Base-by-base conservation (phyloP, 257 asterid species). In the Ballota nigra region DNA sequence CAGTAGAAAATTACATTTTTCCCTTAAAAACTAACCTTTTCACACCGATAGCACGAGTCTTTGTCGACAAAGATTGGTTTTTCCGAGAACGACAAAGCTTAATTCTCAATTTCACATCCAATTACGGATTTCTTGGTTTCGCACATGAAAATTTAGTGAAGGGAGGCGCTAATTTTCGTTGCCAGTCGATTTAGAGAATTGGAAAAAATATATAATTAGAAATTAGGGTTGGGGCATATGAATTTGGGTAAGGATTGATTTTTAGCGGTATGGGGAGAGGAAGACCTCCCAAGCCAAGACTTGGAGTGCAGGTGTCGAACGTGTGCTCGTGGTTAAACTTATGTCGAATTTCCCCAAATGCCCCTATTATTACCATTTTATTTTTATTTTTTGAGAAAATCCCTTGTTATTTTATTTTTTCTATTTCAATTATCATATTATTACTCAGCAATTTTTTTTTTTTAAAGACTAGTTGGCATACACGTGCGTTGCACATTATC, bases 221-320 rank as follows among this genome's bases (percentile, higher is more conserved):
- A 78, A 59, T 71, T 78, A 78, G 82, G 82, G 82, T 72, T 78
- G 23, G 74, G 1, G 8, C n/a, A 10, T 33, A 66, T 20, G 52
- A 77, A 77, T 65, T 56, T 18, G 5, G 5, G 6, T 63, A 69
- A 41, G 61, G 81, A 77, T 77, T 65, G 66, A 66, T 31, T 34
- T 52, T 57, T 13, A 61, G 80, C 70, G 78, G 78, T 53, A 66
- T 3, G 20, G 71, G 52, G 20, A 16, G 68, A 63, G 71, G 52
- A 16, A 16, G 68, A 63, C 72, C 65, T 51, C 15, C 51, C 58
- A 26, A 26, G 29, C 29, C 29, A 75, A 68, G 78, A 61, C 64
- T 71, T 53, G 13, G 18, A 57, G 15, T 12, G 72, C 70, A 72
- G 40, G 73, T 61, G 69, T 49, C 59, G 20, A 49, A 63, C 66